phyloP scores from a whole-genome alignment of 192 early-diverging fungal species.

The Linnemannia elongata region DNA sequence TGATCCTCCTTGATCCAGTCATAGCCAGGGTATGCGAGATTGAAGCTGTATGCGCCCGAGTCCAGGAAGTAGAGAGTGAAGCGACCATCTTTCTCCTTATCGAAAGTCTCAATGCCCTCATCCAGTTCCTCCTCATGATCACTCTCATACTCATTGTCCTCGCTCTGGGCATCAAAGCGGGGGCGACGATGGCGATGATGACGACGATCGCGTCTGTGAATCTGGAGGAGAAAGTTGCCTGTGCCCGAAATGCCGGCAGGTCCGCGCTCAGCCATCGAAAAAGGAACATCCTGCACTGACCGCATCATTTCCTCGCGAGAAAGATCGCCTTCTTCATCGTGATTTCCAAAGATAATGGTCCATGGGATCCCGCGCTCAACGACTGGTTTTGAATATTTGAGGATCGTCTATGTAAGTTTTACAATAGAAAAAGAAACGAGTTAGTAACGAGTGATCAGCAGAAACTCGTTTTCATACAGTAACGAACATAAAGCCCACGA shows the following conservation, averaged over 20 bases:
- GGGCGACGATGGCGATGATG: not conserved
- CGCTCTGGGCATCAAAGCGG: constrained; percentile 10
- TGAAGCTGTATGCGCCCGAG: constrained; percentile 56
- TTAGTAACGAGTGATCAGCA: not conserved
- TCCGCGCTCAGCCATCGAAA: constrained; percentile 50
- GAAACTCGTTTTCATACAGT: not conserved
- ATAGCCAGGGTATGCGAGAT: constrained; percentile 46
- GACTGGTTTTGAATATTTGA: constrained; percentile 48
- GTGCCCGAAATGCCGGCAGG: constrained; percentile 56
- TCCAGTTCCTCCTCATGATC: not conserved
- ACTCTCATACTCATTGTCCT: not conserved
- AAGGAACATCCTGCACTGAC: constrained; percentile 52
- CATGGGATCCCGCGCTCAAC: constrained; percentile 49
- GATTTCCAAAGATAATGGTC: constrained; percentile 63
- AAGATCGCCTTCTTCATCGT: constrained; percentile 62
- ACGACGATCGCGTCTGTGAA: constrained; percentile 18
- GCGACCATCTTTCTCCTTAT: constrained; percentile 3
- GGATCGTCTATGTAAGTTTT: constrained; percentile 27
- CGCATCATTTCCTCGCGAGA: constrained; percentile 60
- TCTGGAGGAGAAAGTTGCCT: constrained; percentile 58
- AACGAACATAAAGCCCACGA: not conserved
- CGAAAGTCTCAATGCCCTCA: not conserved
- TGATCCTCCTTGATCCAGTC: constrained; percentile 61
- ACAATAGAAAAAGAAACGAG: not conserved
- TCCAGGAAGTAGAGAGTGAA: constrained; percentile 64